Conservation (phyloP, 345 rosid species). For the Linum tenue region DNA sequence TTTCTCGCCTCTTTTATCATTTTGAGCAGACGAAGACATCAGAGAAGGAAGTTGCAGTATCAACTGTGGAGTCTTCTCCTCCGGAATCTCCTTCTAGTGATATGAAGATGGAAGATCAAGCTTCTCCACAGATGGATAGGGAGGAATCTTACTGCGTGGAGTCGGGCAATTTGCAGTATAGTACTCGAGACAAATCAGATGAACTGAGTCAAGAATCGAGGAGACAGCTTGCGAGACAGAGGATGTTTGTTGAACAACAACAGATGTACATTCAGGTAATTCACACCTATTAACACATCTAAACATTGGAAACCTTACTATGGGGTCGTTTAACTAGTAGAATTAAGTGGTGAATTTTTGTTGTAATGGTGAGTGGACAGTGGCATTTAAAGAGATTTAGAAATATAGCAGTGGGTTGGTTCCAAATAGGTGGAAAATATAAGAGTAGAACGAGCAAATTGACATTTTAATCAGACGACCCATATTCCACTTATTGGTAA, state of each 20-base stretch:
- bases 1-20: background rate
- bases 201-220: slow-evolving; percentile 7
- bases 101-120: slow-evolving; percentile 27
- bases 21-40: slow-evolving; percentile 37
- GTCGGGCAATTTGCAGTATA: background rate
- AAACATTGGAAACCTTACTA: no score
- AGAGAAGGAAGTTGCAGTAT: slow-evolving; percentile 25
- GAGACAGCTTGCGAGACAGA: slow-evolving; percentile 11
- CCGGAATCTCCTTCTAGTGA: slow-evolving; percentile 22
- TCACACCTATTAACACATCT: background rate
- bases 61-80: slow-evolving; percentile 17
- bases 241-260: slow-evolving; percentile 18
- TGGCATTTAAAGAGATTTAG: no score
- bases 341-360: slow-evolving; percentile 4
- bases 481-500: no score
- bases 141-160: background rate
- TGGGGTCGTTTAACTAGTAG: background rate
- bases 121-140: background rate
- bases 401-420: no score
- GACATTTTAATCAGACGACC: no score
- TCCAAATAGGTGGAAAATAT: no score
- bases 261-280: slow-evolving; percentile 39
- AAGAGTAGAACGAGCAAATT: no score
- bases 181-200: background rate
- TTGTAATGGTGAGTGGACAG: background rate